Evolutionary conservation across 495 filamentous ascomycete species (phyloP).

Genomic region (Tuber magnatum): DNA sequence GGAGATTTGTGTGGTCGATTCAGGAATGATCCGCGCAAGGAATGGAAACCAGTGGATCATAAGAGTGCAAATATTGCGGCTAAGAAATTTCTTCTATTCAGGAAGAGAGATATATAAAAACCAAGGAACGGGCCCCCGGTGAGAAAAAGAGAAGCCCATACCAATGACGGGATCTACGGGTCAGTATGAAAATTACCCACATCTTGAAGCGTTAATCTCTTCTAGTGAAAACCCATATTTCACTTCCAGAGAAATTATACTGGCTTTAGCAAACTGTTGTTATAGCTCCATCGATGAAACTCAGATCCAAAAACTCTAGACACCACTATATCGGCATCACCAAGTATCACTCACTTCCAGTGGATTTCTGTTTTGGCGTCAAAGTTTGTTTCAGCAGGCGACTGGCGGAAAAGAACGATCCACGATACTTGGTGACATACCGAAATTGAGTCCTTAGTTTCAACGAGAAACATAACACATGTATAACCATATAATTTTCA

Average conservation of each 20-base stretch:
- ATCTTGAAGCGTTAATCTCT: neutral
- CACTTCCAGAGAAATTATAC: neutral
- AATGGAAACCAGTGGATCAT: neutral
- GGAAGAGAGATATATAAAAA: neutral
- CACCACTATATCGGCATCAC: neutral
- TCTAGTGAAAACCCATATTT: neutral
- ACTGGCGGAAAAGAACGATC: neutral
- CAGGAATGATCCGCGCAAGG: neutral
- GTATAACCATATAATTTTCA: neutral
- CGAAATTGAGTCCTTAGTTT: neutral
- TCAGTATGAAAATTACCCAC: neutral
- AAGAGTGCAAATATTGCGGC: neutral
- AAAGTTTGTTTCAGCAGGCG: neutral
- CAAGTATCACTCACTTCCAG: neutral
- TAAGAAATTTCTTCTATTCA: neutral
- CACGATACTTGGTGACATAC: neutral
- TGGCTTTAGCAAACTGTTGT: neutral
- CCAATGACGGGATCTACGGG: neutral
- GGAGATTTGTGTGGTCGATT: neutral
- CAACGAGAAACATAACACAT: neutral
- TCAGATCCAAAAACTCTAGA: neutral
- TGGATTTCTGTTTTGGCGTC: neutral
- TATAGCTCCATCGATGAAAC: neutral
- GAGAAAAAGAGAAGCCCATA: neutral
- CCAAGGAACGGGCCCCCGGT: neutral